Conservation (phyloP, 768 basidiomycete genomes). For the Saitozyma sp. region DNA sequence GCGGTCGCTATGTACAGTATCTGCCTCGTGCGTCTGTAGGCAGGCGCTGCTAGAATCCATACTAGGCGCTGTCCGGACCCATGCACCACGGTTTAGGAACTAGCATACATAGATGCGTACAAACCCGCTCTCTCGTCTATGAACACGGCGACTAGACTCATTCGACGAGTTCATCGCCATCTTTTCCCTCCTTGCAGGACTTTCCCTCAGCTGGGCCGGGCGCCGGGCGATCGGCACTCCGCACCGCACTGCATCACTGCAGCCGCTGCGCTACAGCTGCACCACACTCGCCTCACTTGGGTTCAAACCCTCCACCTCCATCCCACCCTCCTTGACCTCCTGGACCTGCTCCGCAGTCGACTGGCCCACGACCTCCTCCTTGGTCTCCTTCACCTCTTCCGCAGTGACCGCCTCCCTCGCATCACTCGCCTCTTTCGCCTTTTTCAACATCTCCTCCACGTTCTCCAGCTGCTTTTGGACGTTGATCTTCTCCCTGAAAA, state of each 20-base stretch:
- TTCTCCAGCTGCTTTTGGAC: conserved; percentile 44
- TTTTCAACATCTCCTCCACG: conserved; percentile 43
- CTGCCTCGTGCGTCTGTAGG: too few species aligned
- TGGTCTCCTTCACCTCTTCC: conserved; percentile 1
- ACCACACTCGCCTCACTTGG: conserved; percentile 16
- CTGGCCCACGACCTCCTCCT: conserved; percentile 6
- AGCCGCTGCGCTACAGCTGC: conserved; percentile 14
- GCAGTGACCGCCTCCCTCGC: background rate
- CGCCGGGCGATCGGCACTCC: too few species aligned
- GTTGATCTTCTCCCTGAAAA: conserved; percentile 70
- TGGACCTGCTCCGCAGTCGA: conserved; percentile 13
- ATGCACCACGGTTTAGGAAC: too few species aligned
- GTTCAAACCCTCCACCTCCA: conserved; percentile 14
- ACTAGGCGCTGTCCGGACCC: too few species aligned
- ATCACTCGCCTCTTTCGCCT: conserved; percentile 22
- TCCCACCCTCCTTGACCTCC: conserved; percentile 1
- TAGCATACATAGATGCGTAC: too few species aligned
- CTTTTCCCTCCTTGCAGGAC: background rate
- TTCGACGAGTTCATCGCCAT: too few species aligned
- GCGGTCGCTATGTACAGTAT: too few species aligned
- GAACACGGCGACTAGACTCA: too few species aligned
- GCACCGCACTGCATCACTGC: too few species aligned
- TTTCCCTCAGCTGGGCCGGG: background rate
- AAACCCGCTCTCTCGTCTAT: too few species aligned
- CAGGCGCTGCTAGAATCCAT: too few species aligned